Evolutionary conservation across 768 basidiomycete species (phyloP).

Genomic region (Amanita rubescens): DNA sequence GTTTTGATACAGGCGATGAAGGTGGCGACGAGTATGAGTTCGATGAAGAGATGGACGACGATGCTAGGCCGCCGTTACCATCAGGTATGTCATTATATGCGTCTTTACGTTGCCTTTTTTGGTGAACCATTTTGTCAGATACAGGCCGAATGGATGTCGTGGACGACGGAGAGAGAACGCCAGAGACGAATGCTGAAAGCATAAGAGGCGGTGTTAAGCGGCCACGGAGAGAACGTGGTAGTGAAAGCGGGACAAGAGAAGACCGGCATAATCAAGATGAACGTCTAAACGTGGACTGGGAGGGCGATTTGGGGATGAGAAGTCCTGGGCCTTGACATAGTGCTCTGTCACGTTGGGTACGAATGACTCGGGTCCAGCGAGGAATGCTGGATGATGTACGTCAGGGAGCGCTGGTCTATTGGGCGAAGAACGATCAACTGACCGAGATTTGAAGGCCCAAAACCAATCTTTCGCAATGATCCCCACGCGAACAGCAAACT

Average conservation of each 20-base stretch:
- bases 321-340: constrained; percentile 13
- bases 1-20: constrained; percentile 10
- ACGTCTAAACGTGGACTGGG: not conserved
- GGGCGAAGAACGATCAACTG: no score
- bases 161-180: constrained; percentile 17
- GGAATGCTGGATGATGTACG: not conserved
- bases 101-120: not conserved
- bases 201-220: not conserved
- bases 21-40: constrained; percentile 15
- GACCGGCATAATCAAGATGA: not conserved
- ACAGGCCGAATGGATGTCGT: not conserved
- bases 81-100: constrained; percentile 4
- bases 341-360: not conserved
- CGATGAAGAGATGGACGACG: constrained; percentile 18
- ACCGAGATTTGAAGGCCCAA: not conserved
- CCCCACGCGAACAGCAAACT: not conserved
- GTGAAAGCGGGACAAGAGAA: no score
- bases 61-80: constrained; percentile 9
- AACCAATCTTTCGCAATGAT: not conserved
- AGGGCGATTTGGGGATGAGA: constrained; percentile 15
- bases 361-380: not conserved
- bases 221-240: not conserved
- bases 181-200: constrained; percentile 12
- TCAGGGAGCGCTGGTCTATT: no score
- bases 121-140: not conserved